Base-by-base conservation (phyloP, 2,329 filamentous ascomycete species). In the Colletotrichum limetticola region DNA sequence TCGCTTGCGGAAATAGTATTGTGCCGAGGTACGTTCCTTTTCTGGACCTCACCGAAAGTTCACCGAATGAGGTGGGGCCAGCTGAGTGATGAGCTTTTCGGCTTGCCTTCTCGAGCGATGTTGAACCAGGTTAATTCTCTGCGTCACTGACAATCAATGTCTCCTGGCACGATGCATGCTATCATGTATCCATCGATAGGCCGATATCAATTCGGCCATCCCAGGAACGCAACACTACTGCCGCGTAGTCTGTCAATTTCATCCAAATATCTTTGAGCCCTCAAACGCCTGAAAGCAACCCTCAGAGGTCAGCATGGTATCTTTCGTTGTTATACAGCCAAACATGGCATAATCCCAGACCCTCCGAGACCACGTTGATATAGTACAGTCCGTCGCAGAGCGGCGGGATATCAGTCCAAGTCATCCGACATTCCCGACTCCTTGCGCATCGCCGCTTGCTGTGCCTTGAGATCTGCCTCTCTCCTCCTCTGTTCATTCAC, bases 391-490 rank as follows among this genome's bases (percentile, higher is more conserved):
- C 46, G 19, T 35, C 30, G 9, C 16, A 11, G 8, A 35, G n/a
- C 26, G 9, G 1, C 14, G n/a, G 7, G 3, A 2, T 7, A 53
- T 52, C 22, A 24, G 3, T 56, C 64, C 70, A 65, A 2, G 19
- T 68, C 76, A n/a, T 12, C 49, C n/a, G 79, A 78, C 52, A 89
- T 76, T 1, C 87, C 87, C 46, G 83, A 85, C 77, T 86, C 86
- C 75, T 80, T 84, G 74, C 86, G 84, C 85, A 89, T 84, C 66
- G 87, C 85, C 72, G 88, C 86, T 74, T 84, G 81, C 73, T 83
- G 83, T 35, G 82, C 78, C 69, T 84, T 83, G 5, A 84, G 82
- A 74, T 88, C 85, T 24, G 83, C 80, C 37, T 82, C 82, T 37
- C 80, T 79, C 66, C 80, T 82, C 74, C 80, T 79, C 22, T 78